Conservation (phyloP, 106 monocot species). For the Allium cepa region DNA sequence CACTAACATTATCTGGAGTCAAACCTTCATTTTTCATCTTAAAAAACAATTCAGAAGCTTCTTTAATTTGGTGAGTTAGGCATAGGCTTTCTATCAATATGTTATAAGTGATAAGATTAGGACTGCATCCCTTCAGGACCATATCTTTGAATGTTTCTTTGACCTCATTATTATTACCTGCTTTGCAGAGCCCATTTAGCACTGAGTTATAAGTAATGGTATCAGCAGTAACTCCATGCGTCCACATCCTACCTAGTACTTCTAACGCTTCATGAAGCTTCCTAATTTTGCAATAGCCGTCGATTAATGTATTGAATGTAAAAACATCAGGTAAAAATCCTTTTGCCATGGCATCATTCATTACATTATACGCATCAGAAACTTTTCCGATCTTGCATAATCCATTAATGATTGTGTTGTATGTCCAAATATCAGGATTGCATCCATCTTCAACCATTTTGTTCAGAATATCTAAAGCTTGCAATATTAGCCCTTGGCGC, state of each 20-base stretch:
- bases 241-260: constrained; percentile 82
- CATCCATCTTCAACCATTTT: constrained; percentile 64
- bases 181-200: constrained; percentile 81
- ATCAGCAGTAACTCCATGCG: constrained; percentile 59
- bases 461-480: constrained; percentile 68
- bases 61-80: constrained; percentile 37
- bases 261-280: constrained; percentile 67
- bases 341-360: constrained; percentile 62
- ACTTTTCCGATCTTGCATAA: constrained; percentile 85
- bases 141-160: constrained; percentile 71
- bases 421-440: constrained; percentile 69
- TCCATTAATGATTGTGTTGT: constrained; percentile 75
- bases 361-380: constrained; percentile 52
- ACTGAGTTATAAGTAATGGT: constrained; percentile 78
- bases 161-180: constrained; percentile 57
- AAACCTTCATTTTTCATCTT: constrained; percentile 63
- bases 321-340: constrained; percentile 78
- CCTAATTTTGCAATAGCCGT: constrained; percentile 75
- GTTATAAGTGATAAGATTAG: constrained; percentile 84
- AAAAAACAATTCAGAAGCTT: constrained; percentile 47
- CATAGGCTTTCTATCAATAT: constrained; percentile 83
- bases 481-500: constrained; percentile 56
- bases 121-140: constrained; percentile 54
- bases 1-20: constrained; percentile 65
- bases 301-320: constrained; percentile 78